phyloP scores from a whole-genome alignment of 345 rosid genomes.

The Lepidium africanum region DNA sequence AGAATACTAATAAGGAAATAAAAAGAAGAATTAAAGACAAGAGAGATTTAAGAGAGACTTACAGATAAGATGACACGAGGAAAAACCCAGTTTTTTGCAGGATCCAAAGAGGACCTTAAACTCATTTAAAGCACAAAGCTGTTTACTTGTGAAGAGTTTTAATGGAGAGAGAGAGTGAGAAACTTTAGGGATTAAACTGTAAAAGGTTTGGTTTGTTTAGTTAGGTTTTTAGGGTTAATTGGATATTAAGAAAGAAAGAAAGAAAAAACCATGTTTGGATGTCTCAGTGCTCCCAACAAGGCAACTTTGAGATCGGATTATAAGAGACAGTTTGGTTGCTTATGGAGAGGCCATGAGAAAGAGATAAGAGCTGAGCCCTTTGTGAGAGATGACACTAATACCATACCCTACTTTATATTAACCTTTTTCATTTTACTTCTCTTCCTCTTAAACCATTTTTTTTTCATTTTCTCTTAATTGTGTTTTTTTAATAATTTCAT shows the following conservation, averaged over 20 bases:
- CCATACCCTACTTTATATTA: conserved; percentile 22
- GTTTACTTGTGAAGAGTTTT: conserved; percentile 21
- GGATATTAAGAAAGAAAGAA: neutral
- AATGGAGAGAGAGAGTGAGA: conserved; percentile 21
- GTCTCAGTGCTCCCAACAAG: conserved; percentile 81
- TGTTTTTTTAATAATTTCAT: neutral
- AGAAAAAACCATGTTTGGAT: conserved; percentile 32
- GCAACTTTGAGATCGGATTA: conserved; percentile 45
- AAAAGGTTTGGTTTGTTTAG: neutral
- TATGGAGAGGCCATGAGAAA: conserved; percentile 65
- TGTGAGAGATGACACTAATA: conserved; percentile 27
- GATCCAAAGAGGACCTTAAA: conserved; percentile 19
- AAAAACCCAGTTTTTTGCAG: conserved; percentile 16
- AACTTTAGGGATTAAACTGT: conserved; percentile 16
- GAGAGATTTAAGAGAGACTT: conserved; percentile 14
- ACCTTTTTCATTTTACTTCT: neutral
- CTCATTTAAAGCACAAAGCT: conserved; percentile 25
- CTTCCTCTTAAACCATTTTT: neutral
- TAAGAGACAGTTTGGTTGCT: conserved; percentile 96
- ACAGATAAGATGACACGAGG: conserved; percentile 23
- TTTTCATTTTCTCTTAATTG: neutral
- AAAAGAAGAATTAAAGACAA: neutral
- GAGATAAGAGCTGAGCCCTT: conserved; percentile 25
- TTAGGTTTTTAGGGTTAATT: conserved; percentile 4
- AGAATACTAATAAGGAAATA: conserved; percentile 19